Evolutionary conservation across 306 rosid species (phyloP).

Genomic region (Astragalus glycyphyllos): DNA sequence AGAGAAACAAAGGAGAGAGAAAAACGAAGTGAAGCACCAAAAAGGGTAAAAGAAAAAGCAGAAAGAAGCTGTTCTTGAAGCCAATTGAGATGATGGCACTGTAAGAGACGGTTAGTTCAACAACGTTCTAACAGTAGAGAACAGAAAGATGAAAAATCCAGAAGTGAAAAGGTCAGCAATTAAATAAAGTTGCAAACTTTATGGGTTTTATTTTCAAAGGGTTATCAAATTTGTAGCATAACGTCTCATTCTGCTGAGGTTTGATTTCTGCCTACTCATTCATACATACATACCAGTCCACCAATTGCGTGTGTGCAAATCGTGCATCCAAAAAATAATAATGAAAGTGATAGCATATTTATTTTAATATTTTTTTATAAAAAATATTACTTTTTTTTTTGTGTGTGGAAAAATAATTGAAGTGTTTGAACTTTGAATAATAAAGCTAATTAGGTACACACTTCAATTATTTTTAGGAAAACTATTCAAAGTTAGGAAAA

Average conservation of each 20-base stretch:
- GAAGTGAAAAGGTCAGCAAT: constrained; percentile 41
- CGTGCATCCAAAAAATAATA: neutral
- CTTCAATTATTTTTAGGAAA: too few relatives aligned
- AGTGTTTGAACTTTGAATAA: too few relatives aligned
- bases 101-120: constrained; percentile 38
- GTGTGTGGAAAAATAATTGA: too few relatives aligned
- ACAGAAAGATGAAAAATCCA: constrained; percentile 21
- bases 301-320: neutral
- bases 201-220: constrained; percentile 13
- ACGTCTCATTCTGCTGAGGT: constrained; percentile 1
- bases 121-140: constrained; percentile 33
- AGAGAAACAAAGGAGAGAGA: constrained; percentile 10
- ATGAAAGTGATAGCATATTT: neutral
- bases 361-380: too few relatives aligned
- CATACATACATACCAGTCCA: neutral
- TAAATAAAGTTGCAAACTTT: constrained; percentile 40
- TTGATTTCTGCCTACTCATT: neutral
- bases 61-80: neutral
- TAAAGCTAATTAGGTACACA: too few relatives aligned
- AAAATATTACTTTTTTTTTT: too few relatives aligned
- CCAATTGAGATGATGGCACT: constrained; percentile 25
- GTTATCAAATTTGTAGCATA: neutral
- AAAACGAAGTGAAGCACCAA: constrained; percentile 11
- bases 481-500: too few relatives aligned
- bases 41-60: neutral